phyloP scores from a whole-genome alignment of 495 filamentous ascomycete species.

The Penicillium malachiteum region DNA sequence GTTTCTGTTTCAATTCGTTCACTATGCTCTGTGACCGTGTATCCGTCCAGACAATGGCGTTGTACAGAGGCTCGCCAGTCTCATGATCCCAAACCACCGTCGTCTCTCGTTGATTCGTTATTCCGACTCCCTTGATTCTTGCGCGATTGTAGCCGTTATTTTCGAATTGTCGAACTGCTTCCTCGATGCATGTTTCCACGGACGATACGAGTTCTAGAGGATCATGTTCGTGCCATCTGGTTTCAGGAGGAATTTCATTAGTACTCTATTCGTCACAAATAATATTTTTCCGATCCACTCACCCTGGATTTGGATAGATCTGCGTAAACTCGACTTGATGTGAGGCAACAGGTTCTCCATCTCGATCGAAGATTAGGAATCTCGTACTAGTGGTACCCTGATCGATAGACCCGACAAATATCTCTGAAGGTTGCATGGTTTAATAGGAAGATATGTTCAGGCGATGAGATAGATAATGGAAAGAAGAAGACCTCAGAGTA shows the following conservation, averaged over 20 bases:
- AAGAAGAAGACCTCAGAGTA: too few species aligned
- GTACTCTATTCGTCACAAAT: neutral
- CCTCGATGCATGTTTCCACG: slow-evolving; percentile 80
- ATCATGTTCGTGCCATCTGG: slow-evolving; percentile 92
- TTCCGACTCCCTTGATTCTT: slow-evolving; percentile 79
- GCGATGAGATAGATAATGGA: too few species aligned
- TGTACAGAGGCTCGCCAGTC: slow-evolving; percentile 82
- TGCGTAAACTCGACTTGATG: slow-evolving; percentile 93
- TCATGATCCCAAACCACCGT: slow-evolving; percentile 87
- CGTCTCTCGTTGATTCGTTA: slow-evolving; percentile 96
- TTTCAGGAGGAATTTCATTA: neutral
- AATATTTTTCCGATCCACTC: slow-evolving; percentile 30
- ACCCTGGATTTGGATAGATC: slow-evolving; percentile 88
- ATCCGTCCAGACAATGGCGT: slow-evolving; percentile 94
- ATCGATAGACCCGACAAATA: slow-evolving; percentile 74
- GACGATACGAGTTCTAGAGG: slow-evolving; percentile 74
- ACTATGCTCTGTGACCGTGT: slow-evolving; percentile 80
- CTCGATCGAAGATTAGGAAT: slow-evolving; percentile 84
- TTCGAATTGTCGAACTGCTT: slow-evolving; percentile 69
- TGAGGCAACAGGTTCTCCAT: slow-evolving; percentile 75
- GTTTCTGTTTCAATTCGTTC: slow-evolving; percentile 65
- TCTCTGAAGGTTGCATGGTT: slow-evolving; percentile 30
- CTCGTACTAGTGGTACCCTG: slow-evolving; percentile 92
- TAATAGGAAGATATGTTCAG: neutral
- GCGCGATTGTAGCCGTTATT: slow-evolving; percentile 62